phyloP scores from a whole-genome alignment of 2,329 filamentous ascomycete genomes.

The Emmonsiellopsis sp. region DNA sequence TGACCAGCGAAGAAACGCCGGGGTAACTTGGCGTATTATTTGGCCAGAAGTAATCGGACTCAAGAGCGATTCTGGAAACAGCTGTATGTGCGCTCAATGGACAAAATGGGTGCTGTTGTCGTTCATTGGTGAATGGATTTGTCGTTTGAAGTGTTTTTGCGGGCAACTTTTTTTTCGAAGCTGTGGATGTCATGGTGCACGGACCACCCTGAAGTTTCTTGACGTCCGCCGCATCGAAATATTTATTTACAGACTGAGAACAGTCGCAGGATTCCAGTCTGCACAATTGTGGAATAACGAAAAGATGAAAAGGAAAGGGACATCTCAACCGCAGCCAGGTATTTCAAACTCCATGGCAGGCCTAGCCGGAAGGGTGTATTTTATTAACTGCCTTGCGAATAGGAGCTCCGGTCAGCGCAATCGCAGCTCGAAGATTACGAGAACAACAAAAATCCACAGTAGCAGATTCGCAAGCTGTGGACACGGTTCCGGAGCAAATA shows the following conservation, averaged over 20 bases:
- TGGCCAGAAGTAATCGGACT: too few species aligned
- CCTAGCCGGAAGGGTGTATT: background rate
- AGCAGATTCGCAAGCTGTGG: slow-evolving; percentile 22
- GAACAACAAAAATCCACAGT: slow-evolving; percentile 10
- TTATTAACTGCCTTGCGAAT: background rate
- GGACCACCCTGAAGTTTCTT: slow-evolving; percentile 1
- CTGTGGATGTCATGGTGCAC: slow-evolving; percentile 1
- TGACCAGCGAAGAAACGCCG: background rate
- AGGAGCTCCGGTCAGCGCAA: slow-evolving; percentile 26
- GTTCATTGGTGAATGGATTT: background rate
- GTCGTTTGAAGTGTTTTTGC: background rate
- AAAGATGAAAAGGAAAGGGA: slow-evolving; percentile 10
- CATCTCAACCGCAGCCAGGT: slow-evolving; percentile 8
- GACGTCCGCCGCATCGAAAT: background rate
- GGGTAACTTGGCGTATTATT: background rate
- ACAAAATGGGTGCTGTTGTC: background rate
- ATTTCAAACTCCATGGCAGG: background rate
- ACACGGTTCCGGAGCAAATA: slow-evolving; percentile 14
- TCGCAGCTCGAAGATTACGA: slow-evolving; percentile 35
- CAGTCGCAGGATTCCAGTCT: too few species aligned
- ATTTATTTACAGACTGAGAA: too few species aligned
- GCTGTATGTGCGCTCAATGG: too few species aligned
- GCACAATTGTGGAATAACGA: too few species aligned
- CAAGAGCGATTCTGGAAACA: too few species aligned
- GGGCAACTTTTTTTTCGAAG: slow-evolving; percentile 4